Conservation (phyloP, 2,329 filamentous ascomycete genomes). For the Elsinoe necatrix region DNA sequence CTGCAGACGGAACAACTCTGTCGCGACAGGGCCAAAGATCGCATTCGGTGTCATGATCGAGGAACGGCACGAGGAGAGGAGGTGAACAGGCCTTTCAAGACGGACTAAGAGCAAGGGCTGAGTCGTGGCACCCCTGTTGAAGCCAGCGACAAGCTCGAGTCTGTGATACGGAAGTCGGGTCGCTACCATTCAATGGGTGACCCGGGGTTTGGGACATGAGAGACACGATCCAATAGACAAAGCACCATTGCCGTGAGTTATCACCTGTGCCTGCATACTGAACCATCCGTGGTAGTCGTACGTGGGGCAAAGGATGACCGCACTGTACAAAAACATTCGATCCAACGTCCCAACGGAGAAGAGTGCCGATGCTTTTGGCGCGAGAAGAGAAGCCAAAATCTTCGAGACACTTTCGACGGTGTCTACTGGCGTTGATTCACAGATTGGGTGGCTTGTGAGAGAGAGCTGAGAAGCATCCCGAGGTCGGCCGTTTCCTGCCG, state of each 20-base stretch:
- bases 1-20: background rate
- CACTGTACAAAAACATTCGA: background rate
- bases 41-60: background rate
- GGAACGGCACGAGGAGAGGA: background rate
- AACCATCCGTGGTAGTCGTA: background rate
- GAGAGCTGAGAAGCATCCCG: background rate
- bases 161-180: constrained; percentile 1
- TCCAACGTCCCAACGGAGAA: constrained; percentile 9
- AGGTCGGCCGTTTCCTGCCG: constrained; percentile 6
- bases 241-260: background rate
- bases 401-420: background rate
- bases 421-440: background rate
- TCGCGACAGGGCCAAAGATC: background rate
- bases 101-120: background rate
- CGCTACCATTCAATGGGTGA: background rate
- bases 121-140: constrained; percentile 1
- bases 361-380: background rate
- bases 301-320: background rate
- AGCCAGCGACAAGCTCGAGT: constrained; percentile 3
- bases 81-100: background rate
- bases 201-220: background rate
- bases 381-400: background rate
- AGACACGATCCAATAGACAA: background rate
- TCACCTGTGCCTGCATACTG: constrained; percentile 2
- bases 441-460: background rate